Base-by-base conservation (phyloP, 2,329 filamentous ascomycete genomes). In the Aciculosporium take region DNA sequence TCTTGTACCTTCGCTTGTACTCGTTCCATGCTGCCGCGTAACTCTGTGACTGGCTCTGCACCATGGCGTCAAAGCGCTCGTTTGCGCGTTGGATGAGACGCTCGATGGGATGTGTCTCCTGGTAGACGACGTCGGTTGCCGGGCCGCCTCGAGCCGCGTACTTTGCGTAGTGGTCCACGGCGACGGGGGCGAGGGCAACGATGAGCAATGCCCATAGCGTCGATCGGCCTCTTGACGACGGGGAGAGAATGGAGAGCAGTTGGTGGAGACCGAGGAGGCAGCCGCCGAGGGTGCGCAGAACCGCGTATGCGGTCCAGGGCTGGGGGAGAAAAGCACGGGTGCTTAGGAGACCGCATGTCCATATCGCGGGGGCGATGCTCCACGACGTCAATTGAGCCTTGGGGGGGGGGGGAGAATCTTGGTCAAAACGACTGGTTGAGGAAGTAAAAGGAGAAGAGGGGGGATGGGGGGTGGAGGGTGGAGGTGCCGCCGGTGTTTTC, bases 1-100 rank as follows among this genome's bases (percentile, higher is more conserved):
- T 49, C 0, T 45, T 46, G 42, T 72, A 71, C 17, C 67, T 58
- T 2, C 58, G 58, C 7, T 46, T 54, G 40, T 73, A 74, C 45
- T 71, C 66, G 0, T 37, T 39, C 0, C 49, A 39, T 0, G 66
- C 68, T 1, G 51, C 57, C 1, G 47, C 18, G n/a, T 56, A 59
- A 0, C 45, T 62, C 10, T 43, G 49, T 0, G 67, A 69, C 39
- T 71, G 67, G 1, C 52, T 52, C 17, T 47, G 27, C 0, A 64
- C 9, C 3, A 64, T 23, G 1, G 7, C 18, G 0, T 58, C 44
- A 20, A 69, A 67, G 0, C 51, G 35, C 0, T 17, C 15, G 5
- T 51, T 53, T 0, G 61, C 60, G 2, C 48, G 41, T 0, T 46
- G 43, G 1, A 55, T 51, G 1, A 68, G 42, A 0, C 41, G 24